Evolutionary conservation across 768 basidiomycete genomes (phyloP).

Genomic region (Amanita fuliginea): DNA sequence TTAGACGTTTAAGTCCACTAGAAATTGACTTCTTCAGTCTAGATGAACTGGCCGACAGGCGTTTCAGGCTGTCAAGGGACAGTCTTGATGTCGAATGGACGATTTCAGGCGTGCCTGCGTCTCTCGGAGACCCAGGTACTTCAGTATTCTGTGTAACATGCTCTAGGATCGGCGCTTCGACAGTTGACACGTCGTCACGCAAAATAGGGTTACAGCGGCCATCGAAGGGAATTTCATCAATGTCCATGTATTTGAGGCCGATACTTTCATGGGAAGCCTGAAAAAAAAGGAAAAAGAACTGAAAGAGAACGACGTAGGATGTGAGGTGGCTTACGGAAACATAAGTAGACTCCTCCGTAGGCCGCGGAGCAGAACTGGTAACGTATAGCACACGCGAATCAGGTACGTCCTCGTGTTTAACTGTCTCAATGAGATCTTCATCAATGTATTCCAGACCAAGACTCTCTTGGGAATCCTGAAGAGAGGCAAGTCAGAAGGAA

Average conservation of each 20-base stretch:
- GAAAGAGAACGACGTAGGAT: background rate
- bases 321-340: background rate
- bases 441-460: conserved; percentile 1
- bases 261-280: background rate
- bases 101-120: background rate
- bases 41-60: background rate
- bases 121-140: background rate
- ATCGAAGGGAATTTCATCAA: background rate
- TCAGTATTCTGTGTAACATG: background rate
- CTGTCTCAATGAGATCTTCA: background rate
- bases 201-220: background rate
- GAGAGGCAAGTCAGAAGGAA: background rate
- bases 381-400: background rate
- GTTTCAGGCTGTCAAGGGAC: background rate
- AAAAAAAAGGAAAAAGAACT: background rate
- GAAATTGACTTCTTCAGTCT: background rate
- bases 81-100: background rate
- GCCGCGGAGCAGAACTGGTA: background rate
- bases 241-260: background rate
- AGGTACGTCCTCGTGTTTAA: background rate
- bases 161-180: too few species aligned
- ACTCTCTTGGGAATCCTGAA: background rate
- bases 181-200: background rate
- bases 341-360: background rate
- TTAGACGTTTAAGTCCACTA: conserved; percentile 1